Evolutionary conservation across 306 rosid species (phyloP).

Genomic region (Sechiopsis laciniata): DNA sequence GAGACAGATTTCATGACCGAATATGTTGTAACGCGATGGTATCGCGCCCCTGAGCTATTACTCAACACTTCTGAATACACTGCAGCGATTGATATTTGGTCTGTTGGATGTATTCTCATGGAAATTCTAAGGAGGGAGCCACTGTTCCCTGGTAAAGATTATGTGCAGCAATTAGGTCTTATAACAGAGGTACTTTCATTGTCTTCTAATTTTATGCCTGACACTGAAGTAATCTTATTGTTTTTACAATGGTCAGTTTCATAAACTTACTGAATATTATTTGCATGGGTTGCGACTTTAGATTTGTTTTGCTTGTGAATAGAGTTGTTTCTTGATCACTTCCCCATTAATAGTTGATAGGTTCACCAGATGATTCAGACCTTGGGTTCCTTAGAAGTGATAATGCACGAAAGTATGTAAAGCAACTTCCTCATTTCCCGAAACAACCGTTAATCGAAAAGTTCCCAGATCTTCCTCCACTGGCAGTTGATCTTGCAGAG

Average conservation of each 20-base stretch:
- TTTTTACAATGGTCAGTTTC: neutral
- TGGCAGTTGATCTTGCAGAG: conserved; percentile 88
- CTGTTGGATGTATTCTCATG: conserved; percentile 69
- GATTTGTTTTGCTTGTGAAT: neutral
- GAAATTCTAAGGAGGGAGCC: conserved; percentile 62
- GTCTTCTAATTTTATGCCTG: conserved; percentile 3
- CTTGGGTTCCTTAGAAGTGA: conserved; percentile 93
- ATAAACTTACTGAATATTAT: neutral
- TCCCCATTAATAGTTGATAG: conserved; percentile 52
- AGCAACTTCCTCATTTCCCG: conserved; percentile 70
- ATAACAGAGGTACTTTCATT: conserved; percentile 48
- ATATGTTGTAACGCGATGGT: conserved; percentile 25
- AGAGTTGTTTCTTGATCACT: neutral
- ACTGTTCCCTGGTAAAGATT: conserved; percentile 63
- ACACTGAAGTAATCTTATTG: neutral
- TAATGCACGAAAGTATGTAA: conserved; percentile 83
- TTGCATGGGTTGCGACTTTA: neutral
- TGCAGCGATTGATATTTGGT: conserved; percentile 68
- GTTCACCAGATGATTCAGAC: conserved; percentile 83
- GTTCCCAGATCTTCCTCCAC: conserved; percentile 58
- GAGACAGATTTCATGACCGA: conserved; percentile 75
- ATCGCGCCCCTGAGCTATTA: conserved; percentile 16
- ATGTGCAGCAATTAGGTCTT: conserved; percentile 57
- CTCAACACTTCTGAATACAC: conserved; percentile 67
- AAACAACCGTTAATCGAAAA: conserved; percentile 55